These are phyloP conservation scores for Chamaecyparis obtusa DNA, from an alignment of 75 land plant genomes.

Conservation along the genomic window DNA sequence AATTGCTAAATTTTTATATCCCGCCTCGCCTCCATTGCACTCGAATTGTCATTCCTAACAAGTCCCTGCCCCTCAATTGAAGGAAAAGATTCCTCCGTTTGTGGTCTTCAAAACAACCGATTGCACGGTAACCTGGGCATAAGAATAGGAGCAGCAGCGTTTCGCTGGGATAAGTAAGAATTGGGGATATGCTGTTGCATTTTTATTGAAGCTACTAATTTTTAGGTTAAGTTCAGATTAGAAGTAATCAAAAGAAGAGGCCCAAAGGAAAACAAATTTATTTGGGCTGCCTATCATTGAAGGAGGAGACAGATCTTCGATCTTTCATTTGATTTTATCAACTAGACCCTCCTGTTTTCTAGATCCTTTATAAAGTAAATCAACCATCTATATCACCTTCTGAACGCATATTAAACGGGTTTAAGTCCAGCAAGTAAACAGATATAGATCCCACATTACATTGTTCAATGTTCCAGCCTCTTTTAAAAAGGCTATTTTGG, in stretches of 20 bases:
- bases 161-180: not conserved
- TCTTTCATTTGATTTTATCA: too few species aligned
- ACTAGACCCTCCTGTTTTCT: too few species aligned
- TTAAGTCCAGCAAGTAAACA: too few species aligned
- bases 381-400: too few species aligned
- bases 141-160: not conserved
- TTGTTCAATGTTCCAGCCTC: too few species aligned
- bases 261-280: too few species aligned
- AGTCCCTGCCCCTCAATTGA: not conserved
- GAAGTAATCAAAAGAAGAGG: not conserved
- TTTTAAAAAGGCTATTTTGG: too few species aligned
- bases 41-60: not conserved
- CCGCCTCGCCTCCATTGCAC: not conserved
- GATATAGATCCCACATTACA: too few species aligned
- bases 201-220: not conserved
- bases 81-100: not conserved
- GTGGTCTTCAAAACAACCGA: not conserved
- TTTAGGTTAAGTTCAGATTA: not conserved
- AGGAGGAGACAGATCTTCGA: too few species aligned
- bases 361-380: too few species aligned
- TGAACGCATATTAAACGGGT: too few species aligned
- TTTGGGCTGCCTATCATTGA: too few species aligned
- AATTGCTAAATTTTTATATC: not conserved
- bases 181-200: not conserved
- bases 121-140: not conserved